Base-by-base conservation (phyloP, 202 grass and related monocot species). In the Musa balbisiana region DNA sequence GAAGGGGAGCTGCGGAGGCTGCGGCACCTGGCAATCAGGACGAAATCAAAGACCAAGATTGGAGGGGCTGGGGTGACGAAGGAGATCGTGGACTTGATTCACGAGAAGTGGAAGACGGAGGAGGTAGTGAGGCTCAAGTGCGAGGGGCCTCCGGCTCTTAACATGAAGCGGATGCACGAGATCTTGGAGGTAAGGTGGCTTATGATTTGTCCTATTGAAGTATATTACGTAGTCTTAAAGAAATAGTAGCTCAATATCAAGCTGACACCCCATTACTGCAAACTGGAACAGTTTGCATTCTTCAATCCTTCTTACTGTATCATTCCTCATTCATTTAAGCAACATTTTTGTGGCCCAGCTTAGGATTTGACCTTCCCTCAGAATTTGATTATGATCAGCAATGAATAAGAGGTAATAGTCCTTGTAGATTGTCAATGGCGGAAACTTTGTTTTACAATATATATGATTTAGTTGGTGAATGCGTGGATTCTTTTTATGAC, bases 81-180 rank as follows among this genome's bases (percentile, higher is more conserved):
- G 66, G 90, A 93, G 50, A 72, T 93, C 11, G 94, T 91, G 11
- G 86, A 93, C 69, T 80, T 83, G 75, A 93, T 98, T 71, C 92
- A 78, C 74, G 90, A 93, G 27, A 93, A 86, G 26, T 98, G 94
- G 94, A 91, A 51, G 62, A 91, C 83, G 3, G 85, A 90, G 10
- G 94, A 98, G 81, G 90, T 98, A 43, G 90, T 98, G 60, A 85
- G 88, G 72, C 72, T 98, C 69, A 98, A 98, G 79, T 89, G 89
- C 17, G 84, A 77, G 66, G 87, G 94, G 49, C 55, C 94, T 29
- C 84, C 90, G 0, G 94, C 90, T 60, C 94, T 98, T 79, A 98
- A 98, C 70, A 93, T 98, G 94, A 92, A 84, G 52, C 84, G 87
- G 52, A 87, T 89, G 73, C 94, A 98, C 27, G 94, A 93, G 72